Evolutionary conservation across 2,329 filamentous ascomycete species (phyloP).

Genomic region (Dactylella cylindrospora): DNA sequence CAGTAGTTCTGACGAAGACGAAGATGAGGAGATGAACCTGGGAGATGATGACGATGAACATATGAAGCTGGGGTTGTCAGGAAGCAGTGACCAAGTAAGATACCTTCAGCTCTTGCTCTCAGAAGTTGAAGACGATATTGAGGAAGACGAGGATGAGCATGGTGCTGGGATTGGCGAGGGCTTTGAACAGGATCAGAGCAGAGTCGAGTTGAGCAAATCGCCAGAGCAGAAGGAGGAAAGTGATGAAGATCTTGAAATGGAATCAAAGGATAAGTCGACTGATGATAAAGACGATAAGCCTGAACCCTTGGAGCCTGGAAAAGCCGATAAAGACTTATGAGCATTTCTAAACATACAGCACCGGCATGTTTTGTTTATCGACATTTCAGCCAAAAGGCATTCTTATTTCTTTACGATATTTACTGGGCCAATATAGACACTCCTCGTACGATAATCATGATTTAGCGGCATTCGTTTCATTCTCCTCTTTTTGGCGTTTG

Average conservation of each 20-base stretch:
- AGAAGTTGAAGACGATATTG: slow-evolving; percentile 49
- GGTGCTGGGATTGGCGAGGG: slow-evolving; percentile 42
- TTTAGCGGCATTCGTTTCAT: too few species aligned
- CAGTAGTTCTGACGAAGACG: slow-evolving; percentile 89
- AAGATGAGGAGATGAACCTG: slow-evolving; percentile 76
- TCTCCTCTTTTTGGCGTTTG: too few species aligned
- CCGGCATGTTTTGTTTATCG: too few species aligned
- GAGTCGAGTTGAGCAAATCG: slow-evolving; percentile 32
- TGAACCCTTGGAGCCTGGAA: slow-evolving; percentile 44
- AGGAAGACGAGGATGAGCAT: slow-evolving; percentile 49
- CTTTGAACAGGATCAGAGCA: slow-evolving; percentile 44
- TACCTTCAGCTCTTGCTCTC: slow-evolving; percentile 46
- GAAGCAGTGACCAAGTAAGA: slow-evolving; percentile 49
- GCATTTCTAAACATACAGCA: too few species aligned
- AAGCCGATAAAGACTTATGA: slow-evolving; percentile 38
- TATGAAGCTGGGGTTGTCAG: slow-evolving; percentile 47
- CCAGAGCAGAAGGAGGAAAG: slow-evolving; percentile 30
- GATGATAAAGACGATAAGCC: slow-evolving; percentile 28
- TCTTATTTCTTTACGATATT: too few species aligned
- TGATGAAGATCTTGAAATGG: slow-evolving; percentile 46
- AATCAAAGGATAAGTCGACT: slow-evolving; percentile 27
- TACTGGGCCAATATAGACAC: too few species aligned
- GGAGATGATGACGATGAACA: slow-evolving; percentile 64
- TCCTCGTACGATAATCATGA: too few species aligned
- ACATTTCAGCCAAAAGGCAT: too few species aligned